Percentiles rank a stretch among this genome's conserved stretches.
phyloP scores from a whole-genome alignment of 148 eudicot genomes.

The Simmondsia chinensis region DNA sequence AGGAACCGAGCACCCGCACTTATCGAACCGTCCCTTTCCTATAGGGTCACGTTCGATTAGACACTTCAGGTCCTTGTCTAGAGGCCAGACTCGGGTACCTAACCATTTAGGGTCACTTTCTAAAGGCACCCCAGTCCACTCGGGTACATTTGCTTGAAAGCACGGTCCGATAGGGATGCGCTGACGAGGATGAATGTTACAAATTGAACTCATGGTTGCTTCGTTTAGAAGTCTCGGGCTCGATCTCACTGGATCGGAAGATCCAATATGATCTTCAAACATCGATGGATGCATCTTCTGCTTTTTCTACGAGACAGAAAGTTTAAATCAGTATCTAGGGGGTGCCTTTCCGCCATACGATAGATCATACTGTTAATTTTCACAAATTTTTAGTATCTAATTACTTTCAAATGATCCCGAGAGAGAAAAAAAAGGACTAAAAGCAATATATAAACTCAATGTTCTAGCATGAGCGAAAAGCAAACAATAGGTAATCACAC shows the following conservation, averaged over 20 bases:
- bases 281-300: constrained; percentile 74
- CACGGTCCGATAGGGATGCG: constrained; percentile 43
- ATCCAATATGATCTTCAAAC: constrained; percentile 42
- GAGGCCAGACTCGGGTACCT: constrained; percentile 65
- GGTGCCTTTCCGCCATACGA: no score
- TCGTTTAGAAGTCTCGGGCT: constrained; percentile 42
- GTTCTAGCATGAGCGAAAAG: no score
- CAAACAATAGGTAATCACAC: no score
- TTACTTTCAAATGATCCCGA: no score
- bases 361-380: no score
- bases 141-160: constrained; percentile 60
- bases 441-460: no score
- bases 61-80: constrained; percentile 16
- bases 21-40: constrained; percentile 58
- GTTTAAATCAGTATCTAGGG: not conserved
- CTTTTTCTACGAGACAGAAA: constrained; percentile 36
- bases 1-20: constrained; percentile 50
- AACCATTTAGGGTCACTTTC: constrained; percentile 61
- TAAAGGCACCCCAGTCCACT: constrained; percentile 36
- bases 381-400: no score
- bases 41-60: constrained; percentile 48
- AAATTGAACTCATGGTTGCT: constrained; percentile 21
- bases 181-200: constrained; percentile 21
- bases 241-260: constrained; percentile 35
- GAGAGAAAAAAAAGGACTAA: no score